phyloP scores from a whole-genome alignment of 441 rosid genomes.

The Metrosideros polymorpha region DNA sequence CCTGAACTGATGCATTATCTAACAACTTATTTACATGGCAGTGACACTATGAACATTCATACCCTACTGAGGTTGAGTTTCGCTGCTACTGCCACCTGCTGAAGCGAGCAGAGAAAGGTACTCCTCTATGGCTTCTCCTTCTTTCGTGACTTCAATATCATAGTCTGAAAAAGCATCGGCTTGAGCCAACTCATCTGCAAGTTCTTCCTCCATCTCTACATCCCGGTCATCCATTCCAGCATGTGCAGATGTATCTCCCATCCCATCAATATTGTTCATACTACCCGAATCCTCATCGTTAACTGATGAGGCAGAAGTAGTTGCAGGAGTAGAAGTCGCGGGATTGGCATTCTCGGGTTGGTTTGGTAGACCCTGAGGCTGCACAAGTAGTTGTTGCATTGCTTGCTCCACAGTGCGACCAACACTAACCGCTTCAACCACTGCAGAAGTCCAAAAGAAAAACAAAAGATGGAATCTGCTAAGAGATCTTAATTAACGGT shows the following conservation, averaged over 20 bases:
- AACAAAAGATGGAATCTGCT: not conserved
- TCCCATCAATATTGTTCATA: not conserved
- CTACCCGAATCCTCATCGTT: not conserved
- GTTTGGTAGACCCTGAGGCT: conserved; percentile 7
- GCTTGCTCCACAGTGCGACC: conserved; percentile 40
- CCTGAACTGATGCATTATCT: not conserved
- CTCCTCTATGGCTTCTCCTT: conserved; percentile 71
- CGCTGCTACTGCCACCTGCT: conserved; percentile 3
- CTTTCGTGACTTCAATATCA: conserved; percentile 55
- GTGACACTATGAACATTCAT: not conserved
- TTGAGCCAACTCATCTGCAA: conserved; percentile 44
- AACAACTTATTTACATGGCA: not conserved
- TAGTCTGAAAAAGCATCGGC: conserved; percentile 61
- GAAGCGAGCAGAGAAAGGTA: conserved; percentile 59
- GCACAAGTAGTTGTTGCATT: conserved; percentile 36
- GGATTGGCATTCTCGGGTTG: conserved; percentile 2
- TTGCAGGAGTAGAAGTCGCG: conserved; percentile 1
- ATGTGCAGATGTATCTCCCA: conserved; percentile 7
- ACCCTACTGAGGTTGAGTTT: conserved; percentile 1
- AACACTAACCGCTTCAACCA: conserved; percentile 37
- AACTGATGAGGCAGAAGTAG: conserved; percentile 1
- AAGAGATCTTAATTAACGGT: not conserved
- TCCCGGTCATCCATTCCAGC: conserved; percentile 37
- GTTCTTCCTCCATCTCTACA: conserved; percentile 60
- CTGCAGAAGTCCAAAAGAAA: conserved; percentile 19